Evolutionary conservation across 2,329 filamentous ascomycete genomes (phyloP), one percentile per base, ranked within the genome.

Genomic region (Clonostachys byssicola): DNA sequence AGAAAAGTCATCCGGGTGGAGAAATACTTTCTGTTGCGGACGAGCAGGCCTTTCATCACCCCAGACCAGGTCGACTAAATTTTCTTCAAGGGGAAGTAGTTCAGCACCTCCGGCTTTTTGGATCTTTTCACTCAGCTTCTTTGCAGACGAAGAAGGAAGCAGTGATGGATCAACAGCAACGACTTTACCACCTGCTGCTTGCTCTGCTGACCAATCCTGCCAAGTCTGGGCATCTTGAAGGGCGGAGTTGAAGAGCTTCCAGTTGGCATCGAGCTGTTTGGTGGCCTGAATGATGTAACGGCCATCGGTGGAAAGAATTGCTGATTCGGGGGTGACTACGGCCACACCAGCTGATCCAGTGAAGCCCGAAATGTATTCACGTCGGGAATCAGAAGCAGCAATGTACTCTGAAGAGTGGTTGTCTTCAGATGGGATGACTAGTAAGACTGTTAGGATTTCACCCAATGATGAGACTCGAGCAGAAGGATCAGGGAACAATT

Each of bases 381-480:
- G 85, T 56, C 94, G 85, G 51, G 81, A 92, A 73, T 99, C 94
- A 64, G 90, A 96, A n/a, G 86, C 85, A 44, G 94, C 94, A 66
- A 96, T 96, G 68, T 99, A 99, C 72, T 99, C 94, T 56, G 92
- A 97, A 56, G 92, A 89, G 66, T 99, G 94, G 63, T 89, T 92
- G 66, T 99, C 94, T 79, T 97, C 94, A 34, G 92, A 96, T 1
- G 94, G 94, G 7, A 97, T 81, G 62, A 99, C 92, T 97, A 63
- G 47, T 46, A 45, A 34, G 38, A 43, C 46, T 30, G 18, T 42
- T 47, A 17, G 41, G 43, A 56, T 56, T 52, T 35, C 6, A 35
- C 30, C 34, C 14, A 51, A 49, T 54, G 45, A 49, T 52, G 50
- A 50, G 51, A 18, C 36, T 40, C 39, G 16, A 34, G 39, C 40